Conservation (phyloP, 768 basidiomycete genomes). For the Phallus indusiatus region DNA sequence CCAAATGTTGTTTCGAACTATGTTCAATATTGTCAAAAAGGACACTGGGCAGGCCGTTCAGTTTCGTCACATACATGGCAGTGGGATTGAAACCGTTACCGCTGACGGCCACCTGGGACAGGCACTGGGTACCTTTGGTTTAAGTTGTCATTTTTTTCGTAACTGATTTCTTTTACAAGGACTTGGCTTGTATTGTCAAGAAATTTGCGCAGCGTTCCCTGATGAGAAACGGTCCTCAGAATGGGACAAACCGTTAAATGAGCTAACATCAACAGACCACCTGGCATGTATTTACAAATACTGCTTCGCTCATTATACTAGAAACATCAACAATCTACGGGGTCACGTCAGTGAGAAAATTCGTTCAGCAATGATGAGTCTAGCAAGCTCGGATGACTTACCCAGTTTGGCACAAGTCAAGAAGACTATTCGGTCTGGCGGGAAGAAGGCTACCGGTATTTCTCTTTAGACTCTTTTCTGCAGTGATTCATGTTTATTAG, state of each 20-base stretch:
- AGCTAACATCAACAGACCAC: constrained; percentile 19
- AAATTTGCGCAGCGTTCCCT: background rate
- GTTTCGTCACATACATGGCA: constrained; percentile 19
- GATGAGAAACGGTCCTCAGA: constrained; percentile 9
- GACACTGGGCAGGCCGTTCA: constrained; percentile 16
- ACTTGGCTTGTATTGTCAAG: constrained; percentile 11
- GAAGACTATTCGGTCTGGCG: constrained; percentile 16
- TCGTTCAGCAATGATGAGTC: constrained; percentile 17
- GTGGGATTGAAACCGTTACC: constrained; percentile 15
- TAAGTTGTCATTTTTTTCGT: background rate
- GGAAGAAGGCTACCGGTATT: constrained; percentile 12
- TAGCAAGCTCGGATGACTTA: constrained; percentile 15
- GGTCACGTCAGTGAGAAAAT: background rate
- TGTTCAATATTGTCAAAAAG: constrained; percentile 15
- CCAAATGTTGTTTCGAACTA: constrained; percentile 15
- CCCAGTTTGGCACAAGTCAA: constrained; percentile 10
- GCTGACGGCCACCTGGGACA: constrained; percentile 21
- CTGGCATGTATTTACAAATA: constrained; percentile 15
- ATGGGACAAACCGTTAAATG: constrained; percentile 6
- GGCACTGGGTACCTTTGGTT: constrained; percentile 14
- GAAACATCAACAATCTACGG: constrained; percentile 15
- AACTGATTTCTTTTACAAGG: constrained; percentile 3
- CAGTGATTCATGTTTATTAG: no score
- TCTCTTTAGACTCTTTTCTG: background rate
- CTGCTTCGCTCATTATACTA: constrained; percentile 17